Base-by-base conservation (phyloP, 2,329 filamentous ascomycete species). In the Pyrenochaeta sp. region DNA sequence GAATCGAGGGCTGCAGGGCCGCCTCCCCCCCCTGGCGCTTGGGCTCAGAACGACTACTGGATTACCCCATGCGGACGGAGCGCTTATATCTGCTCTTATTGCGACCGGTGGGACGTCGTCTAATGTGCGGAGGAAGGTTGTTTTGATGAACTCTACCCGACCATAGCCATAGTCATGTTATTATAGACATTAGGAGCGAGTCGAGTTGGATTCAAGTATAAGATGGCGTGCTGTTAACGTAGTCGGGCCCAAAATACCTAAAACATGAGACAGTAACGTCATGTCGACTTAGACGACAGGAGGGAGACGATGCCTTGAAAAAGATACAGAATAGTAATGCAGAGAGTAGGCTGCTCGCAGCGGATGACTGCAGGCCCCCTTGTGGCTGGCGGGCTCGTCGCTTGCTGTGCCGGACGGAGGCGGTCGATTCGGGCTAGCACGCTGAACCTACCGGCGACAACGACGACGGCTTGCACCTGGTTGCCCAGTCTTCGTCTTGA, bases 1-100 rank as follows among this genome's bases (percentile, higher is more conserved):
- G 52, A 58, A 59, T 56, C 22, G 36, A 10, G 27, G 25, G 55
- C 53, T 45, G 55, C 55, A 61, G 59, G 45, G 49, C 30, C 32
- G 42, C 24, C 40, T 25, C 24, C 22, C 48, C 43, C 24, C 22
- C 55, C 55, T 58, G 55, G 55, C 55, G 45, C 50, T 34, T 49
- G 39, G 24, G 19, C 51, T 28, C 34, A 46, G 48, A 2, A 28
- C 24, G 6, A 2, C 25, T 27, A 28, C 22, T 27, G 6, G 42
- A 7, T 5, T 27, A 9, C 24, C 25, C 42, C 3, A 43, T 43
- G 40, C 30, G 46, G 36, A 39, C n/a, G 9, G 32, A 25, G 51
- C 54, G 50, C 47, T 50, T 50, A 43, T 34, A 24, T 53, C 43
- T 50, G 55, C 50, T 54, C 44, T 50, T 50, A 32, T 46, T 52